phyloP scores from a whole-genome alignment of 2,329 filamentous ascomycete genomes.

The Neoascochyta sp. region DNA sequence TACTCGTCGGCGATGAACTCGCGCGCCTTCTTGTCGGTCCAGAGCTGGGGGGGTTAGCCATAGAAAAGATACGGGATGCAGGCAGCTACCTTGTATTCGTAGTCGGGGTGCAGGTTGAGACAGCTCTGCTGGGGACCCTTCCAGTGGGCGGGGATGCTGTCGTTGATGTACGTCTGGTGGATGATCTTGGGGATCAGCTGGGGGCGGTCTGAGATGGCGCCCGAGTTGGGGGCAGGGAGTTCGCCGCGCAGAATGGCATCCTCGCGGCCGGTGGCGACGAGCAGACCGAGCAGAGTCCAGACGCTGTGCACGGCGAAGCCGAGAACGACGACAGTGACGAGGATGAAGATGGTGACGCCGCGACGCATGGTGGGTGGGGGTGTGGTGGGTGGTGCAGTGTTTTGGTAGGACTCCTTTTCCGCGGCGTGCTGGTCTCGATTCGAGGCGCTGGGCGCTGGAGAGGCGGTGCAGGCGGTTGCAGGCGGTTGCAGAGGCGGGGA shows the following conservation, averaged over 20 bases:
- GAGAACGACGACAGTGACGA: slow-evolving; percentile 62
- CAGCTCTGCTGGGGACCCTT: slow-evolving; percentile 62
- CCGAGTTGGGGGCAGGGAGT: slow-evolving; percentile 62
- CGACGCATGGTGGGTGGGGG: slow-evolving; percentile 52
- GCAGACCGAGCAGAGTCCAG: slow-evolving; percentile 66
- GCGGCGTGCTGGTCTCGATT: slow-evolving; percentile 1
- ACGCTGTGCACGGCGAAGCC: slow-evolving; percentile 63
- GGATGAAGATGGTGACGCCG: slow-evolving; percentile 59
- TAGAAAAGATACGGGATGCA: no score
- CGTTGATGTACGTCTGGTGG: slow-evolving; percentile 72
- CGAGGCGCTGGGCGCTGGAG: neutral
- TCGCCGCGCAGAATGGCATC: slow-evolving; percentile 66
- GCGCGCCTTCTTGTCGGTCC: slow-evolving; percentile 67
- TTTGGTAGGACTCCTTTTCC: slow-evolving; percentile 22
- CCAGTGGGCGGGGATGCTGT: slow-evolving; percentile 66
- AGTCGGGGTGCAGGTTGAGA: slow-evolving; percentile 63
- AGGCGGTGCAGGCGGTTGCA: neutral
- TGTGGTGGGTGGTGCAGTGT: no score
- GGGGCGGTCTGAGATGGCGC: slow-evolving; percentile 53
- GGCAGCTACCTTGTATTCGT: slow-evolving; percentile 72
- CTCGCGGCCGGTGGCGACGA: slow-evolving; percentile 63
- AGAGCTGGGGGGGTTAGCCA: slow-evolving; percentile 54
- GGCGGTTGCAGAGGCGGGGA: no score
- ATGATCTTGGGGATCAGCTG: slow-evolving; percentile 73
- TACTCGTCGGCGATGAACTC: slow-evolving; percentile 69